Percentiles rank a stretch among this genome's conserved stretches.
phyloP scores from a whole-genome alignment of 192 early-diverging fungal species.

The Coemansia sp. region DNA sequence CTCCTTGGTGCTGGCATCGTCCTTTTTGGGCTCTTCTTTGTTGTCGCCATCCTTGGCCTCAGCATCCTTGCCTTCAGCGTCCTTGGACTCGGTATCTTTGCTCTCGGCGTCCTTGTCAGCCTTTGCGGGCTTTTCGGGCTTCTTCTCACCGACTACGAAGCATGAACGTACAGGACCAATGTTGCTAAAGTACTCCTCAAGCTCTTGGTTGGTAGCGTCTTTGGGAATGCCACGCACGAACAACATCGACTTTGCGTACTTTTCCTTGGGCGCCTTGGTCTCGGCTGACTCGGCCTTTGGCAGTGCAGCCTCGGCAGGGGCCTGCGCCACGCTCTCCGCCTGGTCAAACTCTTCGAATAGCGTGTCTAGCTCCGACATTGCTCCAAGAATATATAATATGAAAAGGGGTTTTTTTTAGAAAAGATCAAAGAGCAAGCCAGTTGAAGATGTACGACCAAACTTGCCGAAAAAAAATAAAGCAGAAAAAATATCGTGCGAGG shows the following conservation, averaged over 20 bases:
- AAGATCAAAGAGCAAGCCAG: neutral
- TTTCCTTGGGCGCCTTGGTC: conserved; percentile 35
- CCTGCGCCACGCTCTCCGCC: conserved; percentile 42
- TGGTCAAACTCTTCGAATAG: conserved; percentile 83
- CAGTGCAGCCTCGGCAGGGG: conserved; percentile 8
- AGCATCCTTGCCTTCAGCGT: conserved; percentile 32
- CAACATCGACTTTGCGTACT: conserved; percentile 68
- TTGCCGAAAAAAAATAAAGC: neutral
- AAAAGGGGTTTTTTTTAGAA: no score
- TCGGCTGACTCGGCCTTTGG: neutral
- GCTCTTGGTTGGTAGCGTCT: conserved; percentile 77
- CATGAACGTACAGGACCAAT: conserved; percentile 88
- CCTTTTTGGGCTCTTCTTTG: conserved; percentile 26
- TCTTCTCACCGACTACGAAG: conserved; percentile 80
- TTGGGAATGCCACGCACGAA: conserved; percentile 90
- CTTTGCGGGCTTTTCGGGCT: conserved; percentile 31
- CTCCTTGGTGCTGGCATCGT: conserved; percentile 12
- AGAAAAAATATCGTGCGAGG: neutral
- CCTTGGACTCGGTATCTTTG: neutral
- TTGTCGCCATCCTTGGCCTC: conserved; percentile 23
- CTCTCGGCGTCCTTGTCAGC: conserved; percentile 6
- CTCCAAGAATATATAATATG: conserved; percentile 73
- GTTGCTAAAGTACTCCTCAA: conserved; percentile 88
- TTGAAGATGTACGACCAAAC: neutral
- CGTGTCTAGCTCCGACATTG: conserved; percentile 73